Percentiles rank a stretch among this genome's conserved stretches.
These are phyloP conservation scores for Protomyces lactucae-debilis DNA, from an alignment of 1,139 yeast species.

Conservation along the genomic window DNA sequence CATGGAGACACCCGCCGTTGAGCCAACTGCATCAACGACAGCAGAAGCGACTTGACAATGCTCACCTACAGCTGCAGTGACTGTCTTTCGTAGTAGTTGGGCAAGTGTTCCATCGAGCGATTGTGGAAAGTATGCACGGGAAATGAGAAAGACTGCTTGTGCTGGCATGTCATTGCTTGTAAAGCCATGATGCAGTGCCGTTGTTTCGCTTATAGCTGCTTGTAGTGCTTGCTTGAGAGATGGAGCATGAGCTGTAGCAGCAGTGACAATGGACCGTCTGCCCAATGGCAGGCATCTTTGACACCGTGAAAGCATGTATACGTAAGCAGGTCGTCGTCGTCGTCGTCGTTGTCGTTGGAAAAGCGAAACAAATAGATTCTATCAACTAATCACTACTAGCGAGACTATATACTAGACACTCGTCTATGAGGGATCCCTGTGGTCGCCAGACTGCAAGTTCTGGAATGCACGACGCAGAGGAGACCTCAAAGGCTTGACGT, in stretches of 20 bases:
- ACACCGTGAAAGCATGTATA: not conserved
- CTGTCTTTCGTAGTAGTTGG: not conserved
- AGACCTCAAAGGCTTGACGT: slow-evolving; percentile 34
- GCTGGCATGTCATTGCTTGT: slow-evolving; percentile 19
- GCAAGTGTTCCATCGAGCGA: not conserved
- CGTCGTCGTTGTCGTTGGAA: too few species aligned
- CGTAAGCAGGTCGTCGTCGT: not conserved
- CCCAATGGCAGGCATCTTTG: not conserved
- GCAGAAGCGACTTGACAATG: slow-evolving; percentile 6
- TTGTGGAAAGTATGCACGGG: slow-evolving; percentile 14
- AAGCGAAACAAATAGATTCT: not conserved
- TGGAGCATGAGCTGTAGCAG: slow-evolving; percentile 11
- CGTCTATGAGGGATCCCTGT: slow-evolving; percentile 18
- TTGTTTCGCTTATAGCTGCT: slow-evolving; percentile 13
- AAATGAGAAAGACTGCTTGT: slow-evolving; percentile 14
- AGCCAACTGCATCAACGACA: slow-evolving; percentile 12
- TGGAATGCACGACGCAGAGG: slow-evolving; percentile 54
- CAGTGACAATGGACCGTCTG: not conserved
- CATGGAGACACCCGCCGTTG: slow-evolving; percentile 6
- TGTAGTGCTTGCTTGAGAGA: slow-evolving; percentile 3
- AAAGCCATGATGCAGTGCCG: slow-evolving; percentile 25
- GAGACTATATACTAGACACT: not conserved
- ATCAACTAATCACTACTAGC: not conserved
- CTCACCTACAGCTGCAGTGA: slow-evolving; percentile 14
- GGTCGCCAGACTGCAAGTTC: slow-evolving; percentile 14